Evolutionary conservation across 306 rosid genomes (phyloP).

Genomic region (Lathyrus tuberosus): DNA sequence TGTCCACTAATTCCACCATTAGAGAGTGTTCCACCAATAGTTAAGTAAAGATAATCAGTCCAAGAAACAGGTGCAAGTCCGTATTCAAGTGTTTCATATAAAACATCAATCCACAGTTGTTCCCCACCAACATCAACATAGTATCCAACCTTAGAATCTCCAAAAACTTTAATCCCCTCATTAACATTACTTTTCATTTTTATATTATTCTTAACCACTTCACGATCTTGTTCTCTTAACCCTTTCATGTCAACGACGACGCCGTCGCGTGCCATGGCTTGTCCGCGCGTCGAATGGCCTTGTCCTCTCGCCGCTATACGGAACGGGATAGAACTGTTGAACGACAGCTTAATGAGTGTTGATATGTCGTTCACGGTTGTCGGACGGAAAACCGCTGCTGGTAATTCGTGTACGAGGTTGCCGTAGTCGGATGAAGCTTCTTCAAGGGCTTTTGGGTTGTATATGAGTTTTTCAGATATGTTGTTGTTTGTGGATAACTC

Average conservation of each 20-base stretch:
- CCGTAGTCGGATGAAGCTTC: conserved; percentile 71
- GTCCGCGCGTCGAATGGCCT: conserved; percentile 76
- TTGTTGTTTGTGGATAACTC: conserved; percentile 3
- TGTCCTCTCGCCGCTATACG: conserved; percentile 62
- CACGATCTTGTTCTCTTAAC: background rate
- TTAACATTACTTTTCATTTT: background rate
- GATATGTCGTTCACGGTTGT: conserved; percentile 52
- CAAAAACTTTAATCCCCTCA: conserved; percentile 39
- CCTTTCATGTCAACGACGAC: conserved; percentile 68
- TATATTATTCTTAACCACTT: background rate
- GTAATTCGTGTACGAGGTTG: conserved; percentile 49
- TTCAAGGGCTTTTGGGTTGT: conserved; percentile 47
- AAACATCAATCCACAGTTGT: conserved; percentile 62
- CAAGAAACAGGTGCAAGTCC: conserved; percentile 73
- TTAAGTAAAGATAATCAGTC: conserved; percentile 71
- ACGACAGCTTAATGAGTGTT: conserved; percentile 40
- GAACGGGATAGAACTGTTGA: conserved; percentile 49
- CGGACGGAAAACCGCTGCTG: conserved; percentile 62
- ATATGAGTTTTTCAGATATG: conserved; percentile 41
- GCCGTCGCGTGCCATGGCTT: conserved; percentile 70
- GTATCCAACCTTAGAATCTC: conserved; percentile 22
- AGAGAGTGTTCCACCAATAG: conserved; percentile 80
- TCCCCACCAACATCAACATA: conserved; percentile 79
- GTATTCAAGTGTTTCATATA: conserved; percentile 46
- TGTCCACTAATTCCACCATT: conserved; percentile 82